Base-by-base conservation (phyloP, 495 filamentous ascomycete species). In the Poronia punctata region DNA sequence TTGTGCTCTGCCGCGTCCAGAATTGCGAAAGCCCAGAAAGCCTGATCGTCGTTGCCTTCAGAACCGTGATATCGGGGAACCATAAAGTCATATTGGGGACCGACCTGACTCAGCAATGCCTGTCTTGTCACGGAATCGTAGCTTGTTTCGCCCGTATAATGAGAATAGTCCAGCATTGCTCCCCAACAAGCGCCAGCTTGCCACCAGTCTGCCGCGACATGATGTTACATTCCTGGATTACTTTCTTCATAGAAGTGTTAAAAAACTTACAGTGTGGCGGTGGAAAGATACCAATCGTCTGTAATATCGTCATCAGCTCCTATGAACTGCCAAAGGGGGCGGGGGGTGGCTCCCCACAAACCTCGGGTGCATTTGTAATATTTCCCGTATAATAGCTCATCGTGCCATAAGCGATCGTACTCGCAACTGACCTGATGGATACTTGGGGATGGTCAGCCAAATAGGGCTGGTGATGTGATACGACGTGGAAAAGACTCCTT, bases 101-200 rank as follows among this genome's bases (percentile, higher is more conserved):
- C 83, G n/a, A 70, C 67, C 53, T 86, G 80, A 24, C 66, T 71
- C 1, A 85, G 50, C 17, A 95, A 50, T 0, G 72, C 88, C 41
- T 83, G 74, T 14, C 60, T 74, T 12, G 83, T 79, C 14, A 78
- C 66, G 27, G 78, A 61, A 57, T 89, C 88, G 65, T 85, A 94
- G 28, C 62, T 71, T 5, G 64, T 64, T 53, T 95, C 88, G 7
- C 79, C 78, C 0, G 87, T 93, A 56, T 83, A 86, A 55, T 78
- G 84, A 59, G 82, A 89, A 57, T 96, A 95, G 52, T 94, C 82
- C 23, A 95, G 61, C 56, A 96, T 65, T 2, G 77, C 60, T 29
- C 77, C 79, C 67, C 83, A 86, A 55, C 82, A 75, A 5, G 79
- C 79, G 20, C 84, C 86, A 15, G 75, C 76, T 61, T 87, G 75